Conservation (phyloP, 345 rosid genomes). For the Orychophragmus violaceus region DNA sequence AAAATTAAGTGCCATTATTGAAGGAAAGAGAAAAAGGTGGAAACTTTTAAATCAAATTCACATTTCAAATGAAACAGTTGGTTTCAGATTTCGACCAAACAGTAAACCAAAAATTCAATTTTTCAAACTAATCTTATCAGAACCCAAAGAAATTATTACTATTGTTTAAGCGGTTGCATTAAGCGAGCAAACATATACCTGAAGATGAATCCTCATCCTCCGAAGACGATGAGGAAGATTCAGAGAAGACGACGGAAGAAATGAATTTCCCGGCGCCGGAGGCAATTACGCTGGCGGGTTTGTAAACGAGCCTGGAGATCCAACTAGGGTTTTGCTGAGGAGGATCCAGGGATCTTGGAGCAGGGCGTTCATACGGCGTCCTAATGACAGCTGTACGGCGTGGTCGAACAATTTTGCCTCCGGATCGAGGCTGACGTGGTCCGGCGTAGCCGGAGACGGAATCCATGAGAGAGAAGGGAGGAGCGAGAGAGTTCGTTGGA, state of each 20-base stretch:
- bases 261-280: slow-evolving; percentile 69
- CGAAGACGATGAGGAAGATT: slow-evolving; percentile 51
- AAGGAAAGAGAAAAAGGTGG: not conserved
- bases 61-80: not conserved
- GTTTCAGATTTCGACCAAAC: not conserved
- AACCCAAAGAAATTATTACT: not conserved
- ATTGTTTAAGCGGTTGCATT: not conserved
- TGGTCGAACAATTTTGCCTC: slow-evolving; percentile 63
- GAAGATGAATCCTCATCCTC: slow-evolving; percentile 46
- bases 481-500: slow-evolving; percentile 21
- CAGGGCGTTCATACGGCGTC: slow-evolving; percentile 66
- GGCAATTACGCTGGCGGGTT: slow-evolving; percentile 74
- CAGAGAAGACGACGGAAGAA: slow-evolving; percentile 57
- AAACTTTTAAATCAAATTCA: slow-evolving; percentile 4
- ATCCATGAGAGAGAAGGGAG: slow-evolving; percentile 20
- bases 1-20: slow-evolving; percentile 4
- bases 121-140: not conserved
- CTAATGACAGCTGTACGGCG: slow-evolving; percentile 35
- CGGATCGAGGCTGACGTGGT: slow-evolving; percentile 38
- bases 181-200: slow-evolving; percentile 25
- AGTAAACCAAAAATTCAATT: not conserved
- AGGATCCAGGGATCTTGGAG: slow-evolving; percentile 19
- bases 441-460: slow-evolving; percentile 31
- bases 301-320: slow-evolving; percentile 64
- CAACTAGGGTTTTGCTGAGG: slow-evolving; percentile 66